phyloP scores from a whole-genome alignment of 2,329 filamentous ascomycete genomes.

The Cladophialophora psammophila region DNA sequence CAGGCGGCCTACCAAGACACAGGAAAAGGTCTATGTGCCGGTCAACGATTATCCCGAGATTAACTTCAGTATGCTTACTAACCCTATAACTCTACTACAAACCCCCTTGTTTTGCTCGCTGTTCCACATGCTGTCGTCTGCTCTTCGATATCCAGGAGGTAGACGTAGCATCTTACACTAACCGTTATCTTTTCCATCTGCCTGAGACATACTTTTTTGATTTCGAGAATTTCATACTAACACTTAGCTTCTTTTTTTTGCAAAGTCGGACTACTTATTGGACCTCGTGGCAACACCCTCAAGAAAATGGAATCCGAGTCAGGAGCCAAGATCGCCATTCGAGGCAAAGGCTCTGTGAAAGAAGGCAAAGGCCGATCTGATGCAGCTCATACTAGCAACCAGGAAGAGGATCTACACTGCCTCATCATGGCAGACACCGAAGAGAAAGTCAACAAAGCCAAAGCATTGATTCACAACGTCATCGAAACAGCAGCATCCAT shows the following conservation, averaged over 20 bases:
- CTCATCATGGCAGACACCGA: constrained; percentile 99
- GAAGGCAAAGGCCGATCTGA: constrained; percentile 99
- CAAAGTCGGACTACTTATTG: constrained; percentile 99
- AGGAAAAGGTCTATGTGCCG: constrained; percentile 99
- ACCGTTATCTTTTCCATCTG: constrained; percentile 43
- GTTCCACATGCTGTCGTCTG: constrained; percentile 40
- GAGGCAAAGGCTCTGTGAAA: constrained; percentile 99
- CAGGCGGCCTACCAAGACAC: constrained; percentile 97
- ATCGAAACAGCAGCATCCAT: constrained; percentile 99
- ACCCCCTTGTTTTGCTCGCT: constrained; percentile 54
- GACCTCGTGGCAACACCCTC: constrained; percentile 98
- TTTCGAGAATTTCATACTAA: constrained; percentile 71
- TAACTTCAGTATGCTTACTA: constrained; percentile 99
- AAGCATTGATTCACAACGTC: constrained; percentile 96
- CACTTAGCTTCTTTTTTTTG: constrained; percentile 77
- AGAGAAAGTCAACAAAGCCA: constrained; percentile 99
- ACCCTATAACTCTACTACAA: constrained; percentile 86
- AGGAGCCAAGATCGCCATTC: constrained; percentile 97
- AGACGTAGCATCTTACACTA: constrained; percentile 44
- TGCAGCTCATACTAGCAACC: constrained; percentile 98
- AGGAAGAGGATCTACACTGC: constrained; percentile 98
- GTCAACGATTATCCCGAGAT: constrained; percentile 99
- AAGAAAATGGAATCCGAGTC: constrained; percentile 99
- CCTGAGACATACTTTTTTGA: constrained; percentile 39
- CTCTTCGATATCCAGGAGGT: constrained; percentile 29